Percentiles rank a stretch among this genome's conserved stretches.
phyloP scores from a whole-genome alignment of 805 yeast species.

The Starmera caribaea region DNA sequence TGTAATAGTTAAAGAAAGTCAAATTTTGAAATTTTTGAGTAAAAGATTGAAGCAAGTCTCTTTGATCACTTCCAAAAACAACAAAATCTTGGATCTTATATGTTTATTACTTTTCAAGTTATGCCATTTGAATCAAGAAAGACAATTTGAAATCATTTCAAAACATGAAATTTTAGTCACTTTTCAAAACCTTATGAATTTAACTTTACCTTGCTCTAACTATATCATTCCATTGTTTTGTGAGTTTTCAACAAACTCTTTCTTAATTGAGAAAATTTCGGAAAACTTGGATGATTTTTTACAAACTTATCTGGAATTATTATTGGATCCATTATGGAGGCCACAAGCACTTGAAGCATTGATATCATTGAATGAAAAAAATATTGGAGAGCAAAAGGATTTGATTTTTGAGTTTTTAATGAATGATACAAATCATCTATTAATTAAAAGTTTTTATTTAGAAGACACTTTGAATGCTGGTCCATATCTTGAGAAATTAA shows the following conservation, averaged over 20 bases:
- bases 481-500: constrained; percentile 30
- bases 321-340: constrained; percentile 42
- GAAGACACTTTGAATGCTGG: constrained; percentile 33
- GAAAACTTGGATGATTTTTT: constrained; percentile 19
- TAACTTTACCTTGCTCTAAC: constrained; percentile 34
- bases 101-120: constrained; percentile 35
- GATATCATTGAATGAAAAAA: constrained; percentile 22
- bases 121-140: constrained; percentile 33
- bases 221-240: constrained; percentile 38
- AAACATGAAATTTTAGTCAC: constrained; percentile 30
- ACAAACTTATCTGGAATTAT: constrained; percentile 24
- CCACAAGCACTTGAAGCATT: constrained; percentile 38
- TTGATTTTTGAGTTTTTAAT: constrained; percentile 16
- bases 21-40: constrained; percentile 32
- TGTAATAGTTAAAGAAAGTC: constrained; percentile 8
- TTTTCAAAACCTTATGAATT: constrained; percentile 25
- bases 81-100: constrained; percentile 30
- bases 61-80: constrained; percentile 13
- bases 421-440: constrained; percentile 21
- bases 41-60: constrained; percentile 5
- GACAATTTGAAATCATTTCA: constrained; percentile 28
- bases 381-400: constrained; percentile 21
- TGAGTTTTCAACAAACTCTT: constrained; percentile 34
- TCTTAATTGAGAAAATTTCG: constrained; percentile 21
- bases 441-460: constrained; percentile 30